Evolutionary conservation across 1,139 yeast species (phyloP), one percentile per base, ranked within the genome.

Genomic region (Lodderomyces jiufengensis): DNA sequence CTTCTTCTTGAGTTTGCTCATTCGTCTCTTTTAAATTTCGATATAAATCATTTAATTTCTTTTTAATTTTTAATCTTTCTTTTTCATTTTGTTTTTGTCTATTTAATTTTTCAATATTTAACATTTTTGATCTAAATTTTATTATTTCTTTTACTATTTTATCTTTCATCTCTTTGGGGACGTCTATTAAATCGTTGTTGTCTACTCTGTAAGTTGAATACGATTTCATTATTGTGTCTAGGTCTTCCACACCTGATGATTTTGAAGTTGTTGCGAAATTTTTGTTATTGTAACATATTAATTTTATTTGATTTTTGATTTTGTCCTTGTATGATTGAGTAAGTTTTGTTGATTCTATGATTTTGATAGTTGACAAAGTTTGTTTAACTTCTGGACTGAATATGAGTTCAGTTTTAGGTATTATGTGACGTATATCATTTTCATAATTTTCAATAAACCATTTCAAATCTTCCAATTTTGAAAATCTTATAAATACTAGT

Each of bases 111-210:
- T 83, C 90, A 24, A 76, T 61, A 25, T 70, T 70, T 37, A 80
- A 55, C 23, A 81, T 84, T 36, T 71, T 72, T 9, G 83, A 67
- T 48, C 92, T 61, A 51, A 83, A 83, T 44, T 72, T 75, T 34
- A 79, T 64, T 38, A 83, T 76, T 43, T 79, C 83, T 40, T 70
- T 70, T 29, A 72, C 73, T 24, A 82, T 73, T 24, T 64, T 67
- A n/a, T 78, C 81, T 32, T 77, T 59, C 61, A 77, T 64, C 29
- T 74, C 73, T 24, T 63, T 60, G 2, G 90, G 88, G 5, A 83
- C 73, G 48, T 80, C 90, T 11, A 73, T 63, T 40, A 83, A 55
- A 44, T 82, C 87, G 40, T 64, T 63, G 14, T 72, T 63, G 51
- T 83, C 86, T 15, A 83, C 76, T 37, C 70, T 66, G 49, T 83